These are phyloP conservation scores for Saccharomyces hybrid DNA, from an alignment of 1,139 yeast species.

Conservation along the genomic window DNA sequence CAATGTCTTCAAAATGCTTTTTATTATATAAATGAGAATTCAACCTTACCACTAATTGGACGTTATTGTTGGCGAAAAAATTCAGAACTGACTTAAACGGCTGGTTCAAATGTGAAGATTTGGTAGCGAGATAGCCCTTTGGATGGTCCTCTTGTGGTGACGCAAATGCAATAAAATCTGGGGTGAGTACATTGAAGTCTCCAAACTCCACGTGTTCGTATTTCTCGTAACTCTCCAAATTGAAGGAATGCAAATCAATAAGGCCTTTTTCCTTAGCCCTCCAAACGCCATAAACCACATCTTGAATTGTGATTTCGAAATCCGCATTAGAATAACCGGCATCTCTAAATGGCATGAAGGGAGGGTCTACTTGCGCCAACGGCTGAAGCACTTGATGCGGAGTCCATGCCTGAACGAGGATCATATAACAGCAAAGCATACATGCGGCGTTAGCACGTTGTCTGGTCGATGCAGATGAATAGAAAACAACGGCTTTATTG, in stretches of 20 bases:
- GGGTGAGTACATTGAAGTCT: conserved; percentile 84
- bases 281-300: conserved; percentile 94
- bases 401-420: conserved; percentile 92
- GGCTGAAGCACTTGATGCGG: conserved; percentile 97
- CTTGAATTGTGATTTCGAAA: conserved; percentile 87
- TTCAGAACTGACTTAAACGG: conserved; percentile 75
- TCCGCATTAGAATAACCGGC: conserved; percentile 97
- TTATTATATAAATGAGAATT: conserved; percentile 88
- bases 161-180: conserved; percentile 95
- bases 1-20: conserved; percentile 70
- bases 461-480: conserved; percentile 72
- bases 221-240: conserved; percentile 86
- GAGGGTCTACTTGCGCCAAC: conserved; percentile 84
- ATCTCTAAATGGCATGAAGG: conserved; percentile 89
- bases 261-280: conserved; percentile 92
- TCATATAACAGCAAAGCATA: conserved; percentile 88
- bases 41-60: conserved; percentile 81
- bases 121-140: conserved; percentile 28
- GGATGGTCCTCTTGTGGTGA: conserved; percentile 77
- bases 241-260: conserved; percentile 79
- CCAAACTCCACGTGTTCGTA: conserved; percentile 96
- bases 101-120: conserved; percentile 41
- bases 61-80: conserved; percentile 64
- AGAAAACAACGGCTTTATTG: conserved; percentile 84
- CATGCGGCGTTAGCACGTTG: conserved; percentile 93